These are phyloP conservation scores for Castanea crenata DNA, from an alignment of 306 rosid species.

Conservation along the genomic window DNA sequence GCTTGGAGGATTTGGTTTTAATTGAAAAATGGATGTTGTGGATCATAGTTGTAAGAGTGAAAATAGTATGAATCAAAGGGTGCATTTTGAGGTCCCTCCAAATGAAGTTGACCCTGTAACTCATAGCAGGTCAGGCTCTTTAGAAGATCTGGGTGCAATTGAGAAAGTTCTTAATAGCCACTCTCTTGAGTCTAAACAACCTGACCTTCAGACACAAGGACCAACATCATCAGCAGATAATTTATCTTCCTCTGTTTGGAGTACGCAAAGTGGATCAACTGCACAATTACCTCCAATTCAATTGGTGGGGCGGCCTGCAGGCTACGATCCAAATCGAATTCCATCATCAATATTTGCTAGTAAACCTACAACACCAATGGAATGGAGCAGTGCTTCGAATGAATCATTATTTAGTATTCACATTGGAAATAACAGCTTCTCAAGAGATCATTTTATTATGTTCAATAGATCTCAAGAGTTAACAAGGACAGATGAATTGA, in stretches of 20 bases:
- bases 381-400: conserved; percentile 70
- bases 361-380: conserved; percentile 40
- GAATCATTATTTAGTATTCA: conserved; percentile 73
- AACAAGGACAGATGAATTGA: conserved; percentile 25
- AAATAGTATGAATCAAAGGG: conserved; percentile 33
- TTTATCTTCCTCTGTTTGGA: conserved; percentile 30
- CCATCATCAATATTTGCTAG: conserved; percentile 47
- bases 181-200: conserved; percentile 10
- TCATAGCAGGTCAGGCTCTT: conserved; percentile 22
- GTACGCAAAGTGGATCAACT: conserved; percentile 30
- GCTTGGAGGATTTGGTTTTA: neutral
- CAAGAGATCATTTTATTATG: conserved; percentile 34
- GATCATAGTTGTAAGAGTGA: conserved; percentile 26
- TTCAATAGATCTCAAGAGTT: conserved; percentile 39
- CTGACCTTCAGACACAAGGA: neutral
- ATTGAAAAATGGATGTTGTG: conserved; percentile 23
- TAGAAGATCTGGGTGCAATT: conserved; percentile 14
- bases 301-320: conserved; percentile 7
- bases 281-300: conserved; percentile 33
- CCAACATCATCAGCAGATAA: neutral
- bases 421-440: conserved; percentile 56
- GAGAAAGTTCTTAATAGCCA: conserved; percentile 7
- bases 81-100: conserved; percentile 34
- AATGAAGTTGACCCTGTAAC: neutral
- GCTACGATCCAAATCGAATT: conserved; percentile 58